Evolutionary conservation across 148 eudicot species (phyloP).

Genomic region (Fagopyrum homotropicum): DNA sequence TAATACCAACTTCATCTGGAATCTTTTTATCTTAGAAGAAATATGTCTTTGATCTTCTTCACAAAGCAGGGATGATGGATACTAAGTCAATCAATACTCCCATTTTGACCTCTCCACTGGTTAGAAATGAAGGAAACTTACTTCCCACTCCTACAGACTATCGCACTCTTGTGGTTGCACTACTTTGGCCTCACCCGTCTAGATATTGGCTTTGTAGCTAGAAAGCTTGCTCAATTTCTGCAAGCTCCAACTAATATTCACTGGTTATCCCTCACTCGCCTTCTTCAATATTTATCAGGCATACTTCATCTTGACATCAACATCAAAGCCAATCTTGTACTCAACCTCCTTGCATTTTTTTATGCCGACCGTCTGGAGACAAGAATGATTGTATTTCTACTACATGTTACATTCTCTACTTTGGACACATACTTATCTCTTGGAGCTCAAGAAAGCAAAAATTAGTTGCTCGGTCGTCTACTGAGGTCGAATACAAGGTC

Average conservation of each 20-base stretch:
- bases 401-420: constrained; percentile 10
- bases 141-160: background rate
- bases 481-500: background rate
- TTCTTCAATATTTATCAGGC: constrained; percentile 8
- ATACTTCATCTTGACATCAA: background rate
- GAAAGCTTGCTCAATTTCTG: constrained; percentile 14
- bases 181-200: background rate
- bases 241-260: constrained; percentile 10
- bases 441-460: constrained; percentile 15
- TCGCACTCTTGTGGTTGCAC: background rate
- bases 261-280: constrained; percentile 10
- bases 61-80: background rate
- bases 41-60: background rate
- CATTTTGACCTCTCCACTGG: background rate
- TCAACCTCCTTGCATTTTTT: background rate
- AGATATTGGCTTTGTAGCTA: constrained; percentile 13
- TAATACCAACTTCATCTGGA: background rate
- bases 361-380: no score
- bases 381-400: background rate
- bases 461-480: background rate
- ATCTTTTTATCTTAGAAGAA: background rate
- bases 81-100: background rate
- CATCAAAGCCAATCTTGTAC: background rate
- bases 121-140: background rate
- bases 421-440: constrained; percentile 11